Percentiles rank a stretch among this genome's conserved stretches.
Evolutionary conservation across 2,329 filamentous ascomycete species (phyloP).

Genomic region (Xylariales sp.): DNA sequence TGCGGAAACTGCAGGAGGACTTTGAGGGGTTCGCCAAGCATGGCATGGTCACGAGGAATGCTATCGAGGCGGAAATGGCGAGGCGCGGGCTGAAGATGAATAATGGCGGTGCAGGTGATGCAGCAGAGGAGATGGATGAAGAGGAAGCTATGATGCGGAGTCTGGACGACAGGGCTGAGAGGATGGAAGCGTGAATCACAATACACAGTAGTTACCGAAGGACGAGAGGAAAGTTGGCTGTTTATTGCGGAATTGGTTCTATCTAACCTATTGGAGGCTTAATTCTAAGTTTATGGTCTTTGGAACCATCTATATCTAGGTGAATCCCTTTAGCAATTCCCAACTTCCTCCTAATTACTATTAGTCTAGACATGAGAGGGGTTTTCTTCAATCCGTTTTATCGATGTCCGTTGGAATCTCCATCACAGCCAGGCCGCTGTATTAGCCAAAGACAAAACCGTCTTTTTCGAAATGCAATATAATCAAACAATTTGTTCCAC

Average conservation of each 20-base stretch:
- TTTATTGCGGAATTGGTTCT: neutral
- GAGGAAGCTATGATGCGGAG: constrained; percentile 59
- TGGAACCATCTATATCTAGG: neutral
- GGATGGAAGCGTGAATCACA: constrained; percentile 42
- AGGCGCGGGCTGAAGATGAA: constrained; percentile 57
- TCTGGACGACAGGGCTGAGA: constrained; percentile 52
- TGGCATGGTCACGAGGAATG: constrained; percentile 68
- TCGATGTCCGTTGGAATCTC: neutral
- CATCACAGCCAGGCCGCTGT: neutral
- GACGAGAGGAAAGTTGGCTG: neutral
- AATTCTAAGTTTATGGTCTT: neutral
- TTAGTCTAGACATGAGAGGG: neutral
- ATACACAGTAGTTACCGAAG: neutral
- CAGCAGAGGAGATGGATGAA: constrained; percentile 50
- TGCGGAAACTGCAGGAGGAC: constrained; percentile 67
- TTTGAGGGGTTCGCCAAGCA: constrained; percentile 59
- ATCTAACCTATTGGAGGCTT: constrained; percentile 8
- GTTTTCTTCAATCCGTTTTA: neutral
- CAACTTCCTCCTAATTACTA: neutral
- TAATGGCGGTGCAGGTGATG: constrained; percentile 46
- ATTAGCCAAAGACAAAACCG: neutral
- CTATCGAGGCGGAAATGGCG: constrained; percentile 70
- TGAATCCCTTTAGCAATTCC: neutral
- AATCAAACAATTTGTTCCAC: neutral
- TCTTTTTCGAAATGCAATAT: neutral